These are phyloP conservation scores for Mangifera indica DNA, from an alignment of 345 rosid species.

Conservation along the genomic window DNA sequence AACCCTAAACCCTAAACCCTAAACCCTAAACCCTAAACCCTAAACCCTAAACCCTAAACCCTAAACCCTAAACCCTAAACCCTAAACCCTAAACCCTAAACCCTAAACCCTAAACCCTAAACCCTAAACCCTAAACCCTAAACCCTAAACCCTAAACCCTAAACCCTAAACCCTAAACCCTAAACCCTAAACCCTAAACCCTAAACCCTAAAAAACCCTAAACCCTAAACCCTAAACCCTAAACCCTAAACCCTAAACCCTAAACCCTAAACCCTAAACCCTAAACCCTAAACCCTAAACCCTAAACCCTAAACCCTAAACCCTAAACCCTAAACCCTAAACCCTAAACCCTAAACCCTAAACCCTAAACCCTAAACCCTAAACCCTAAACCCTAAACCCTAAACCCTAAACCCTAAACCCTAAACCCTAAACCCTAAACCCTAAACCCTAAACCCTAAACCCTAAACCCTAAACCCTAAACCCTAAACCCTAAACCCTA, in stretches of 20 bases:
- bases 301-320: constrained; percentile 17
- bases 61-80: constrained; percentile 7
- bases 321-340: constrained; percentile 23
- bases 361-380: constrained; percentile 27
- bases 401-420: constrained; percentile 22
- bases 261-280: constrained; percentile 21
- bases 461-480: no score
- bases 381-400: constrained; percentile 23
- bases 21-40: constrained; percentile 14
- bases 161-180: constrained; percentile 21
- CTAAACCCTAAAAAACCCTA: no score
- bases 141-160: constrained; percentile 18
- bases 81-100: constrained; percentile 14
- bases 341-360: constrained; percentile 20
- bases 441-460: no score
- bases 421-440: constrained; percentile 13
- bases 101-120: constrained; percentile 14
- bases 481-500: no score
- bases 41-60: constrained; percentile 14
- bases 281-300: constrained; percentile 22
- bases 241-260: constrained; percentile 21
- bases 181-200: constrained; percentile 17
- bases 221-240: constrained; percentile 17
- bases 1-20: constrained; percentile 5
- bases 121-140: constrained; percentile 4